Evolutionary conservation across 192 early-diverging fungal species (phyloP).

Genomic region (Backusella liffmaniae): DNA sequence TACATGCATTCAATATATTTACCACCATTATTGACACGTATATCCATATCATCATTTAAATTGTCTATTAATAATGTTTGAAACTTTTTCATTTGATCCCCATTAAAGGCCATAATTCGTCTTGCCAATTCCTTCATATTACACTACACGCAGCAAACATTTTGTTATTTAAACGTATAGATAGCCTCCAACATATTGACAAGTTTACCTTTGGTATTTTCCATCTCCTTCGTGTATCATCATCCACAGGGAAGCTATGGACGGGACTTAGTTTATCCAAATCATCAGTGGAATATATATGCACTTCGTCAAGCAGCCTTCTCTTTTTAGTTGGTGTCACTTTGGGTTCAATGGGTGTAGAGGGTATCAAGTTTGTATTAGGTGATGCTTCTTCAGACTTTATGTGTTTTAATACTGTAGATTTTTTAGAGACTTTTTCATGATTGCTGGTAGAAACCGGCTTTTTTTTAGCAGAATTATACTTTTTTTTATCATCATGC

Average conservation of each 20-base stretch:
- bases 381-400: neutral
- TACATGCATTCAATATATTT: neutral
- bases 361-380: neutral
- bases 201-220: slow-evolving; percentile 22
- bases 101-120: slow-evolving; percentile 14
- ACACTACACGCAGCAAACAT: neutral
- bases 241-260: slow-evolving; percentile 12
- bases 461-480: neutral
- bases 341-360: slow-evolving; percentile 10
- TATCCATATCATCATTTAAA: slow-evolving; percentile 13
- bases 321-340: neutral
- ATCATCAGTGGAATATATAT: slow-evolving; percentile 19
- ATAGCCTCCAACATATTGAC: too few relatives aligned
- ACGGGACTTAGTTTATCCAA: slow-evolving; percentile 17
- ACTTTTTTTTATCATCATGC: neutral
- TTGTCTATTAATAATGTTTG: slow-evolving; percentile 15
- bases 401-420: neutral
- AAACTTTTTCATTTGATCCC: slow-evolving; percentile 22
- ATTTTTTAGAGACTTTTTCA: neutral
- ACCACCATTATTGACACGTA: slow-evolving; percentile 19
- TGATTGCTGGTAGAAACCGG: neutral
- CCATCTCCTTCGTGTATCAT: slow-evolving; percentile 19
- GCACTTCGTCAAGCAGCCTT: slow-evolving; percentile 1
- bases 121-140: slow-evolving; percentile 24
- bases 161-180: neutral